Percentiles rank a stretch among this genome's conserved stretches.
These are phyloP conservation scores for Zasmidium citrigriseum DNA, from an alignment of 2,329 filamentous ascomycete genomes.

Conservation along the genomic window DNA sequence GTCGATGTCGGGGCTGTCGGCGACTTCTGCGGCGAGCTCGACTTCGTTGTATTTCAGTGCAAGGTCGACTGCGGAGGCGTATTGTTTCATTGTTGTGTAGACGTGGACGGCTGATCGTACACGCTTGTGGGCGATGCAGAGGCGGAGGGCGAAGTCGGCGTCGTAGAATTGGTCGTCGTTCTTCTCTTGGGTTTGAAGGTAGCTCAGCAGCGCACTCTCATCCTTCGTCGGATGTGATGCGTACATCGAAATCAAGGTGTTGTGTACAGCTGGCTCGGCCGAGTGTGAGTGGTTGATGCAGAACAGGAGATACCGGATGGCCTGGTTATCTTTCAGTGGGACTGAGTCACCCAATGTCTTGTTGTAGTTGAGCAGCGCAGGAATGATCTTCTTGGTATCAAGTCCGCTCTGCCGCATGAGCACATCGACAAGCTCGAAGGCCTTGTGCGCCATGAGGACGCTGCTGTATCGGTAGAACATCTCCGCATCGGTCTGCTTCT, in stretches of 20 bases:
- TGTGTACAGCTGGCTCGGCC: slow-evolving; percentile 85
- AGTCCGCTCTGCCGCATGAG: slow-evolving; percentile 88
- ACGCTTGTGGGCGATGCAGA: slow-evolving; percentile 92
- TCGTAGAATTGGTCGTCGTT: slow-evolving; percentile 81
- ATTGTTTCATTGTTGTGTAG: slow-evolving; percentile 95
- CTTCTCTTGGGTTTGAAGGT: slow-evolving; percentile 81
- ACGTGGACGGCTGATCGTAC: slow-evolving; percentile 96
- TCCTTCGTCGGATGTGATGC: slow-evolving; percentile 81
- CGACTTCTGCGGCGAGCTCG: slow-evolving; percentile 85
- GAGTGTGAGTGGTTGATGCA: slow-evolving; percentile 85
- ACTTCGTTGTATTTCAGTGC: slow-evolving; percentile 87
- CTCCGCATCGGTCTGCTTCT: slow-evolving; percentile 87
- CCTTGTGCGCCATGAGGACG: slow-evolving; percentile 88
- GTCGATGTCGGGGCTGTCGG: slow-evolving; percentile 74
- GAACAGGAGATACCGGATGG: slow-evolving; percentile 88
- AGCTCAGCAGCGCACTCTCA: slow-evolving; percentile 81
- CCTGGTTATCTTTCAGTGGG: slow-evolving; percentile 75
- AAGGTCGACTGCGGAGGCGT: slow-evolving; percentile 87
- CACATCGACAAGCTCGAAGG: slow-evolving; percentile 87
- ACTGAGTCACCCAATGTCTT: slow-evolving; percentile 63
- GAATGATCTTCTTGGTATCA: slow-evolving; percentile 84
- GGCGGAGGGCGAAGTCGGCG: slow-evolving; percentile 89
- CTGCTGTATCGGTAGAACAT: slow-evolving; percentile 97
- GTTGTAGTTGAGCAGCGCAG: slow-evolving; percentile 92
- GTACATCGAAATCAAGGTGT: slow-evolving; percentile 94